Conservation (phyloP, 768 basidiomycete genomes). For the Lactarius vividus region DNA sequence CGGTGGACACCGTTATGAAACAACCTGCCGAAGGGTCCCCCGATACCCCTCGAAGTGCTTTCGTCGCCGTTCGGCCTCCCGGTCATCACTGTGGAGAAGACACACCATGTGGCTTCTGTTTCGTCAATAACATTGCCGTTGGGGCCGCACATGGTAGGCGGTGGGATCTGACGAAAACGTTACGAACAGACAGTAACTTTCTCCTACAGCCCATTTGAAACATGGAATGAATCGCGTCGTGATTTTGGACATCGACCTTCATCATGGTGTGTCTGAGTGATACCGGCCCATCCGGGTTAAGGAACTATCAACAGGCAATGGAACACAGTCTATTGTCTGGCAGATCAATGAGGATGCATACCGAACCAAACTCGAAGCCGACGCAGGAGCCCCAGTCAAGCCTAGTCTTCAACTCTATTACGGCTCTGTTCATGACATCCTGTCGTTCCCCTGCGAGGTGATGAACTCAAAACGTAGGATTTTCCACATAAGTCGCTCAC, state of each 20-base stretch:
- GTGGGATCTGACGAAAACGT: neutral
- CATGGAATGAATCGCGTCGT: slow-evolving; percentile 76
- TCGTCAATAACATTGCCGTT: slow-evolving; percentile 90
- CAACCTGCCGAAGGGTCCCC: neutral
- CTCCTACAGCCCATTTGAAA: slow-evolving; percentile 67
- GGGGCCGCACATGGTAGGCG: slow-evolving; percentile 83
- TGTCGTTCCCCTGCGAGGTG: slow-evolving; percentile 92
- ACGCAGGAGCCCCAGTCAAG: slow-evolving; percentile 39
- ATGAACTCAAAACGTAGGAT: slow-evolving; percentile 10
- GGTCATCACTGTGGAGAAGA: slow-evolving; percentile 95
- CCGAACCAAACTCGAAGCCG: slow-evolving; percentile 58
- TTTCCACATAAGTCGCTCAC: slow-evolving; percentile 8
- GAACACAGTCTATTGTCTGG: slow-evolving; percentile 91
- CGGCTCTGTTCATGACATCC: slow-evolving; percentile 89
- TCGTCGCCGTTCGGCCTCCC: slow-evolving; percentile 85
- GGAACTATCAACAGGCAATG: slow-evolving; percentile 60
- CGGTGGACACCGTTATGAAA: slow-evolving; percentile 65
- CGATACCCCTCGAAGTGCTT: slow-evolving; percentile 43
- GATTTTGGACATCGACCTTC: slow-evolving; percentile 90
- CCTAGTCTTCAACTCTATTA: slow-evolving; percentile 72
- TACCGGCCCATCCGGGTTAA: neutral
- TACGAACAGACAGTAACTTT: neutral
- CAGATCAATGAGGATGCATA: slow-evolving; percentile 88
- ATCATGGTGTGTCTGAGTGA: slow-evolving; percentile 58
- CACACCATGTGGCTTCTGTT: slow-evolving; percentile 90